Evolutionary conservation across 2,329 filamentous ascomycete species (phyloP).

Genomic region (Pseudogymnoascus sp.): DNA sequence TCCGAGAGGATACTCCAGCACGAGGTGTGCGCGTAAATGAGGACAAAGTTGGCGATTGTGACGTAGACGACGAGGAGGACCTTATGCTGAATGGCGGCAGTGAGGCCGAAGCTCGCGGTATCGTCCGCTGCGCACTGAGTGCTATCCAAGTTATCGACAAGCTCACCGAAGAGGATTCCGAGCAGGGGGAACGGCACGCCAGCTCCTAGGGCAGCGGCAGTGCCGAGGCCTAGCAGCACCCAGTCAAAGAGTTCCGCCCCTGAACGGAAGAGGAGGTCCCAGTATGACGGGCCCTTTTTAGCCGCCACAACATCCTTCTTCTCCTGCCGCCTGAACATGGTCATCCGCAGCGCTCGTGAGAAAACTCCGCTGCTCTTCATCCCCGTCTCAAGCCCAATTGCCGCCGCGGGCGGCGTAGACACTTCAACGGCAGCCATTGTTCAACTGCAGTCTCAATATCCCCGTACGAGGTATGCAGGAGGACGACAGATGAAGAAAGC

Average conservation of each 20-base stretch:
- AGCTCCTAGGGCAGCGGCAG: constrained; percentile 41
- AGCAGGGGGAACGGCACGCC: constrained; percentile 56
- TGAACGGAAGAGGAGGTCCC: background rate
- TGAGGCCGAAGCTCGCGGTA: constrained; percentile 26
- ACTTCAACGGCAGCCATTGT: constrained; percentile 6
- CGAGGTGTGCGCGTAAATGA: constrained; percentile 40
- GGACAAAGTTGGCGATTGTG: constrained; percentile 41
- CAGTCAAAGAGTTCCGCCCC: constrained; percentile 20
- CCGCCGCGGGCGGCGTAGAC: background rate
- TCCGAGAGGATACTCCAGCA: constrained; percentile 42
- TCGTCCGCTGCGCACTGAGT: constrained; percentile 1
- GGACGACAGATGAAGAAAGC: background rate
- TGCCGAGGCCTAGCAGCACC: constrained; percentile 31
- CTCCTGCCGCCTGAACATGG: background rate
- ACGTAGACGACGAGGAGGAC: constrained; percentile 53
- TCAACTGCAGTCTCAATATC: background rate
- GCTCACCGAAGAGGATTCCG: constrained; percentile 55
- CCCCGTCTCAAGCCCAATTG: background rate
- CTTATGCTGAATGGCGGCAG: constrained; percentile 41
- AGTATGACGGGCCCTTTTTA: constrained; percentile 2
- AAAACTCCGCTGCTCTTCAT: background rate
- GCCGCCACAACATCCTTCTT: background rate
- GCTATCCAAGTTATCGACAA: constrained; percentile 46
- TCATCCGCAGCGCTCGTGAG: background rate
- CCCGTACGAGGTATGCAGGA: background rate